phyloP scores from a whole-genome alignment of 805 yeast species.

The Ogataea nitratoaversa region DNA sequence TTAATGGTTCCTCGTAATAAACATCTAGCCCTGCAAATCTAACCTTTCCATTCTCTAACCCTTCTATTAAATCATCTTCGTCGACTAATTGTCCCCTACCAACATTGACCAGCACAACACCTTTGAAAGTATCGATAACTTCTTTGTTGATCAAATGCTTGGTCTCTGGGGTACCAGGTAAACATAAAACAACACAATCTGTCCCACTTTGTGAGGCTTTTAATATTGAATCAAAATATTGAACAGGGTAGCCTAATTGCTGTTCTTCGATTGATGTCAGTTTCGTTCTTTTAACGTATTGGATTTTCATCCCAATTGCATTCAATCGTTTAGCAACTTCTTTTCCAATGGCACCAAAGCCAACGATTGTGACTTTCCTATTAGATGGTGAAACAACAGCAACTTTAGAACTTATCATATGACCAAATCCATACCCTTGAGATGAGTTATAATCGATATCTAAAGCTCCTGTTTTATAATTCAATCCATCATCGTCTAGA shows the following conservation, averaged over 20 bases:
- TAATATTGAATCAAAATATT: conserved; percentile 39
- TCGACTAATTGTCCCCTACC: conserved; percentile 72
- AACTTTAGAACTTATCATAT: conserved; percentile 41
- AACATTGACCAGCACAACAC: conserved; percentile 64
- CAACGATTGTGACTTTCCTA: conserved; percentile 59
- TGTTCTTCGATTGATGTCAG: conserved; percentile 34
- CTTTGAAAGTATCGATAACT: conserved; percentile 44
- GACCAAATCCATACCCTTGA: conserved; percentile 37
- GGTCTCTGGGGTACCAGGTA: conserved; percentile 63
- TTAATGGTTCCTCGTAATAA: conserved; percentile 56
- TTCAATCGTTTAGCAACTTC: conserved; percentile 53
- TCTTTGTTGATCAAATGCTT: conserved; percentile 46
- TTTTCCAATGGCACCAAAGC: conserved; percentile 74
- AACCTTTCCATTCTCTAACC: conserved; percentile 55
- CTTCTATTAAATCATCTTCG: conserved; percentile 60
- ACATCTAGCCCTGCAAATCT: conserved; percentile 73
- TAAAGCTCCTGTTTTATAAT: conserved; percentile 30
- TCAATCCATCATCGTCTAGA: conserved; percentile 15
- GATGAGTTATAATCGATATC: conserved; percentile 7
- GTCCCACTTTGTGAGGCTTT: conserved; percentile 24
- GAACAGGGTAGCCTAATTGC: conserved; percentile 41
- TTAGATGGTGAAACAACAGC: conserved; percentile 49
- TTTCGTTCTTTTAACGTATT: conserved; percentile 54
- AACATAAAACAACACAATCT: conserved; percentile 61
- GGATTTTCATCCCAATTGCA: conserved; percentile 60